Conservation (phyloP, 345 rosid genomes). For the Orychophragmus violaceus region DNA sequence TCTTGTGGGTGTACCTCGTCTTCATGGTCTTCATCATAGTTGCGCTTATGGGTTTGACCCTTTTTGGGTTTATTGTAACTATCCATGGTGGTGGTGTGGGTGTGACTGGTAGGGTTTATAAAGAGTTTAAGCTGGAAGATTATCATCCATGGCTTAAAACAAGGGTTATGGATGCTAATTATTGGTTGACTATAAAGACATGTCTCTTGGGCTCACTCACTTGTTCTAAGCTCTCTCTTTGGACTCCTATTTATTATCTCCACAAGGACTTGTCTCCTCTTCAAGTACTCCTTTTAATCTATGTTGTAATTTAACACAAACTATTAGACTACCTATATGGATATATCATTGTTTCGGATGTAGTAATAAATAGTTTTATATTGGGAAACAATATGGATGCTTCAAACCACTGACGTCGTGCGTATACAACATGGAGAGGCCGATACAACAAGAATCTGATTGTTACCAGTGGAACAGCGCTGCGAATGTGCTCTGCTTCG, state of each 20-base stretch:
- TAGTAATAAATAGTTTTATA: background rate
- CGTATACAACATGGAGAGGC: constrained; percentile 48
- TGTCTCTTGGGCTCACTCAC: constrained; percentile 68
- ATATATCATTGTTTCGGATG: background rate
- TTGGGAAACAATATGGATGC: constrained; percentile 67
- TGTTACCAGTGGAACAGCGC: constrained; percentile 81
- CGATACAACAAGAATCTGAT: constrained; percentile 62
- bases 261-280: constrained; percentile 60
- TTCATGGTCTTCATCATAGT: constrained; percentile 73
- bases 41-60: constrained; percentile 53
- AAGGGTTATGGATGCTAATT: constrained; percentile 43
- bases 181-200: constrained; percentile 67
- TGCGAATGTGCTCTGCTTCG: constrained; percentile 57
- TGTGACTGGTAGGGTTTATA: constrained; percentile 62
- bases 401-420: constrained; percentile 96
- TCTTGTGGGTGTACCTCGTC: constrained; percentile 84
- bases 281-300: constrained; percentile 45
- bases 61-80: constrained; percentile 77
- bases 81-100: constrained; percentile 68
- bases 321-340: too few relatives aligned
- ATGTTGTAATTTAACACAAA: background rate
- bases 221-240: constrained; percentile 54
- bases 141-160: constrained; percentile 81
- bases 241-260: constrained; percentile 86
- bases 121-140: constrained; percentile 60